phyloP scores from a whole-genome alignment of 306 rosid genomes.

The Cicer pinnatifidum region DNA sequence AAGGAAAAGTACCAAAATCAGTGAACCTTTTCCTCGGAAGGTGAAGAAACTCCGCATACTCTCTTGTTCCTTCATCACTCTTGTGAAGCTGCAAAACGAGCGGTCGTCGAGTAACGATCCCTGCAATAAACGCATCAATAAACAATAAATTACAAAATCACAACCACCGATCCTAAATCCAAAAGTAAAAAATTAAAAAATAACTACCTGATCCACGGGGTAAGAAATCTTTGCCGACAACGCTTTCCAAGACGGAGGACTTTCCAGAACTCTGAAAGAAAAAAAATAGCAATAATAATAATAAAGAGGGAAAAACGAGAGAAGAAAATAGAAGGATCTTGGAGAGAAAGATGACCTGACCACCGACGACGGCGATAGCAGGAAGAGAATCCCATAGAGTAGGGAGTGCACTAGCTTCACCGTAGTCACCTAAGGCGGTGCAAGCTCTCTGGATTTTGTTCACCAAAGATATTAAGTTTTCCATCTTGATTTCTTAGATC shows the following conservation, averaged over 20 bases:
- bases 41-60: constrained; percentile 88
- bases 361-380: constrained; percentile 96
- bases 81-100: constrained; percentile 94
- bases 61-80: constrained; percentile 77
- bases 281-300: background rate
- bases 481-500: constrained; percentile 58
- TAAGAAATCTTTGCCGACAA: constrained; percentile 95
- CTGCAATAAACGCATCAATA: constrained; percentile 53
- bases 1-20: constrained; percentile 68
- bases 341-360: constrained; percentile 67
- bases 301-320: background rate
- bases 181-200: background rate
- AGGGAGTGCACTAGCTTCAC: constrained; percentile 86
- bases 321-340: constrained; percentile 40
- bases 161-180: background rate
- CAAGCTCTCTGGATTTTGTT: constrained; percentile 98
- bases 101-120: constrained; percentile 92
- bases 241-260: constrained; percentile 91
- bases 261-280: constrained; percentile 85
- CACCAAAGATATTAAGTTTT: constrained; percentile 77
- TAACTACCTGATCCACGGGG: constrained; percentile 95
- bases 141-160: constrained; percentile 4
- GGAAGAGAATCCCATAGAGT: constrained; percentile 97
- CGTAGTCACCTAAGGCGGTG: constrained; percentile 93
- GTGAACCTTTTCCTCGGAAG: constrained; percentile 78